Base-by-base conservation (phyloP, 2,329 filamentous ascomycete species). In the Diaporthe vexans region DNA sequence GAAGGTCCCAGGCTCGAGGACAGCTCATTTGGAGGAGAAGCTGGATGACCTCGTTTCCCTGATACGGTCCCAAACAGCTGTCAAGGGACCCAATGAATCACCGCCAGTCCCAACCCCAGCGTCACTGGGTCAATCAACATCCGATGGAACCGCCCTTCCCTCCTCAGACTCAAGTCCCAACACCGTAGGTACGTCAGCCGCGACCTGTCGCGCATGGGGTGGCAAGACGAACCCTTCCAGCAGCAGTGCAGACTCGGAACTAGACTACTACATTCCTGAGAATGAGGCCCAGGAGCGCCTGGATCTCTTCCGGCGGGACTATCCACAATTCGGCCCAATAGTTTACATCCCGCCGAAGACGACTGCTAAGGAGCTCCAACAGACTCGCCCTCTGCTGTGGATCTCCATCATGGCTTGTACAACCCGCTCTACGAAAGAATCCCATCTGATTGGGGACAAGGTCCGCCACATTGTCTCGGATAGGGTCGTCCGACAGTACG, bases 11-110 rank as follows among this genome's bases (percentile, higher is more conserved):
- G 79, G 81, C 13, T 83, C 82, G 37, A 67, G 84, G 37, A 85
- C 85, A 8, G 84, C 85, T 15, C 85, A 86, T 75, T 80, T 88
- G 1, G 86, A 88, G 78, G 85, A 87, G 79, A 88, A 87, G 77
- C 81, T 88, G 17, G 85, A 88, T 67, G 84, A 86, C 68, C 79
- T 88, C 11, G 84, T 87, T n/a, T 84, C 85, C 3, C 83, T 88
- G 26, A 77, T 88, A 21, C 81, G 79, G 10, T 79, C 80, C 8
- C 81, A 81, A 26, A 61, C 59, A 48, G 51, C 37, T 10, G 43
- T 40, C 1, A 51, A 58, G 24, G 54, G 63, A 1, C 17, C 37
- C 8, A 52, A 69, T 26, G 37, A 59, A 15, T 48, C 48, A 40
- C n/a, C 69, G 6, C 52, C 43, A 40, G 37, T 24, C 19, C 37